Base-by-base conservation (phyloP, 208 protist genomes). In the Entamoeba invadens region DNA sequence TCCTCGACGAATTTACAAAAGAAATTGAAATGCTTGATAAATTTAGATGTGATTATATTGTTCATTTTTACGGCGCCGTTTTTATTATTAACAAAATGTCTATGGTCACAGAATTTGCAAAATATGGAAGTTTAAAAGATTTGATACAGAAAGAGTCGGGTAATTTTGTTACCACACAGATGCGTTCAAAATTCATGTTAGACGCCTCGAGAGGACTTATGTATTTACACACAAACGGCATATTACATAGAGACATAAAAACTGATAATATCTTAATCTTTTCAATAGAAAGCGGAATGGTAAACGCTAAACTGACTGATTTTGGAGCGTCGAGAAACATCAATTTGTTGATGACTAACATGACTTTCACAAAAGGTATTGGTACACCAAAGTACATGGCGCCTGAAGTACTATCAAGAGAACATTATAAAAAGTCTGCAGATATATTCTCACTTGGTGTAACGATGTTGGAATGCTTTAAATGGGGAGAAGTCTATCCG, bases 401-500 rank as follows among this genome's bases (percentile, higher is more conserved):
- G 16, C 95, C 95, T 35, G 95, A 96, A 87, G 94, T 96, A 46
- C 42, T 96, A 72, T n/a, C 45, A 45, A 94, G 92, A 3, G 4
- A 93, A 72, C 42, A 87, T 21, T 96, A 96, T 93, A 93, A 93
- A 72, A 44, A n/a, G n/a, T n/a, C n/a, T n/a, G n/a, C n/a, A n/a
- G n/a, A n/a, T n/a, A n/a, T n/a, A n/a, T n/a, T n/a, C n/a, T n/a
- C n/a, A n/a, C n/a, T n/a, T n/a, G n/a, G n/a, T n/a, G n/a, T n/a
- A n/a, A n/a, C n/a, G n/a, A n/a, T n/a, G n/a, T n/a, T n/a, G n/a
- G n/a, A n/a, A n/a, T n/a, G n/a, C n/a, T n/a, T n/a, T n/a, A n/a
- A n/a, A n/a, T n/a, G n/a, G n/a, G n/a, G n/a, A n/a, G n/a, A n/a
- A n/a, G n/a, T n/a, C n/a, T n/a, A n/a, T n/a, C n/a, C n/a, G n/a